Percentiles rank a stretch among this genome's conserved stretches.
phyloP scores from a whole-genome alignment of 192 early-diverging fungal species.

The Umbelopsis isabellina region DNA sequence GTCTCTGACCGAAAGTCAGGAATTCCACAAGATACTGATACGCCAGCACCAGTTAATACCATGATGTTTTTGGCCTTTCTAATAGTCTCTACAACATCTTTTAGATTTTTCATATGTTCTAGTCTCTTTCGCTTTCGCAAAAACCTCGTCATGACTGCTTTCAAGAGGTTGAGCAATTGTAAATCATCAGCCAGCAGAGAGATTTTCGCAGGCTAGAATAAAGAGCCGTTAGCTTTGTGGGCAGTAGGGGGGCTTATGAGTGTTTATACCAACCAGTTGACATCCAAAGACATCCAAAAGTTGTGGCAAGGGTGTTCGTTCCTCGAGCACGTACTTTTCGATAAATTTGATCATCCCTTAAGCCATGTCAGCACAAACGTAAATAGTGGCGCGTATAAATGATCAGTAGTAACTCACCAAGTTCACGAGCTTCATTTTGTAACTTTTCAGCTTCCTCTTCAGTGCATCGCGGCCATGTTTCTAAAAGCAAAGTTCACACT shows the following conservation, averaged over 20 bases:
- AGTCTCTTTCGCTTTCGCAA: slow-evolving; percentile 59
- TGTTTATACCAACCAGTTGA: slow-evolving; percentile 36
- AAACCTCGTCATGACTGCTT: slow-evolving; percentile 56
- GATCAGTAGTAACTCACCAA: slow-evolving; percentile 14
- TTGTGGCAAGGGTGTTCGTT: slow-evolving; percentile 52
- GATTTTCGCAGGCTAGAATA: slow-evolving; percentile 36
- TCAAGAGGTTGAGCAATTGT: slow-evolving; percentile 63
- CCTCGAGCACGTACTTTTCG: slow-evolving; percentile 61
- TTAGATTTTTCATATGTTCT: slow-evolving; percentile 57
- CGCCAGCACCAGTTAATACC: slow-evolving; percentile 90
- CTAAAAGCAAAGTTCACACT: neutral
- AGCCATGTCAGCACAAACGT: neutral
- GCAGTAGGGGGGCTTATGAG: no score
- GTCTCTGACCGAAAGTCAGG: slow-evolving; percentile 95
- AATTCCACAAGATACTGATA: slow-evolving; percentile 94
- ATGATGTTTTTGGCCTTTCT: slow-evolving; percentile 70
- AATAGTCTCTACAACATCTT: slow-evolving; percentile 68
- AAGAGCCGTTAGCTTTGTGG: slow-evolving; percentile 5
- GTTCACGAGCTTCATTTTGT: slow-evolving; percentile 29
- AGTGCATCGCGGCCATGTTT: slow-evolving; percentile 34
- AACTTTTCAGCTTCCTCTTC: slow-evolving; percentile 32
- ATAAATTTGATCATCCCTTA: slow-evolving; percentile 63
- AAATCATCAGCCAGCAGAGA: slow-evolving; percentile 52
- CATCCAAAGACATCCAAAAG: slow-evolving; percentile 67
- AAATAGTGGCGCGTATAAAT: neutral